Base-by-base conservation (phyloP, 352 stramenopile species). In the Achlya hypogyna region DNA sequence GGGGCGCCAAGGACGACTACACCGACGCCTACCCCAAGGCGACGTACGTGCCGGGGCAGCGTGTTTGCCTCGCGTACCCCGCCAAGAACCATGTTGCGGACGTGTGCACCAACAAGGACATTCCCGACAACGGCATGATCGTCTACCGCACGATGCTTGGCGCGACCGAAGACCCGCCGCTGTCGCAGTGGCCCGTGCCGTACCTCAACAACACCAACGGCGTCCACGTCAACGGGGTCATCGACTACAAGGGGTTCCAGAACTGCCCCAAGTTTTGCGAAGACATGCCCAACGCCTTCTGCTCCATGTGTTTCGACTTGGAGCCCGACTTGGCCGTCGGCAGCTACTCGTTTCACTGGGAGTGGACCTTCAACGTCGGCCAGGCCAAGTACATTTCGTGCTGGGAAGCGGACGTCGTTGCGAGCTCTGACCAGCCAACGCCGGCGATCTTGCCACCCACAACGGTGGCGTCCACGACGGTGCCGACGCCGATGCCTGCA, bases 241-340 rank as follows among this genome's bases (percentile, higher is more conserved):
- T 77, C 20, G 72, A 77, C 69, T 79, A 77, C 69, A 75, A 75
- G 32, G 74, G 71, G 2, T 77, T 79, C 51, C 74, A 79, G 70
- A 63, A 77, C 69, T 79, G 74, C 52, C 72, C 72, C 9, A 73
- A 73, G 43, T 79, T 79, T 51, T 79, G 74, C 58, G 47, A 71
- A 32, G 43, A 77, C 63, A 64, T 51, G 35, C 27, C 51, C 51
- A 66, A 72, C 12, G 63, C 74, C 47, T 58, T 79, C 23, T 79
- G 74, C 62, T 77, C 74, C 10, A 75, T 79, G 69, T 79, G 74
- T 69, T 79, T 79, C 70, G 68, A 77, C 38, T 56, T 79, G 18
- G 74, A 79, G 54, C 34, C 16, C 8, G 72, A 77, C 54, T n/a
- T 79, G 8, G 69, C 71, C 1, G 69, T 71, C 8, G 74, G 72